Evolutionary conservation across 768 basidiomycete genomes (phyloP).

Genomic region (Mycena galopus): DNA sequence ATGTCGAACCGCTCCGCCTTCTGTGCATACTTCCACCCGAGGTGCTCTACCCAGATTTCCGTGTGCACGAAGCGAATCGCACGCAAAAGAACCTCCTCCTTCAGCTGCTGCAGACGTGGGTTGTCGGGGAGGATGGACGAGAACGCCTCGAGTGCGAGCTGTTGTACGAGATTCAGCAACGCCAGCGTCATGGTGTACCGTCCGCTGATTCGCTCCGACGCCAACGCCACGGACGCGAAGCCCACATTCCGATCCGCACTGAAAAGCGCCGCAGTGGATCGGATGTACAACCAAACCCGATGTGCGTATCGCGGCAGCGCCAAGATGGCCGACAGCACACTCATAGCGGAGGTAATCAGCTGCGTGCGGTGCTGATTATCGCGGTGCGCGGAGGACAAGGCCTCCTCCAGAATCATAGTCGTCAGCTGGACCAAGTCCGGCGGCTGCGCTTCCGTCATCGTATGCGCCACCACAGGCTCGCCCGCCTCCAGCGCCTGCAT

Average conservation of each 20-base stretch:
- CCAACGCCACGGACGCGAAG: conserved; percentile 75
- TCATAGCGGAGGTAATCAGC: conserved; percentile 85
- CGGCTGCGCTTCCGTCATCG: conserved; percentile 64
- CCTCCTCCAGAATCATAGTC: conserved; percentile 85
- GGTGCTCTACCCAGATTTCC: conserved; percentile 90
- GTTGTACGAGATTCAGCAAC: conserved; percentile 80
- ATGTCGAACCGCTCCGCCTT: conserved; percentile 90
- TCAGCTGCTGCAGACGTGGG: conserved; percentile 74
- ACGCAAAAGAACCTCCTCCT: conserved; percentile 86
- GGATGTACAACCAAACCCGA: conserved; percentile 90
- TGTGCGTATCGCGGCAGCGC: conserved; percentile 81
- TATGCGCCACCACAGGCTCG: conserved; percentile 64
- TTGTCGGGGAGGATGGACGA: conserved; percentile 69
- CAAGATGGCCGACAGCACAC: conserved; percentile 82
- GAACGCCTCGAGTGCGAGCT: conserved; percentile 81
- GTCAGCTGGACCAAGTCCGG: conserved; percentile 85
- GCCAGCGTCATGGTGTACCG: conserved; percentile 88
- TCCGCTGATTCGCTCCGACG: conserved; percentile 77
- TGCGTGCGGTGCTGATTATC: conserved; percentile 62
- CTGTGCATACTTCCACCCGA: conserved; percentile 88
- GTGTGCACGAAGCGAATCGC: conserved; percentile 84
- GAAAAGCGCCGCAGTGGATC: conserved; percentile 83
- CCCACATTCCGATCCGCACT: conserved; percentile 69
- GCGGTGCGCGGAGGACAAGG: conserved; percentile 66
- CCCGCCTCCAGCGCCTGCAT: conserved; percentile 76